Evolutionary conservation across 495 filamentous ascomycete genomes (phyloP), one percentile per base, ranked within the genome.

Genomic region (Ramalina intermedia): DNA sequence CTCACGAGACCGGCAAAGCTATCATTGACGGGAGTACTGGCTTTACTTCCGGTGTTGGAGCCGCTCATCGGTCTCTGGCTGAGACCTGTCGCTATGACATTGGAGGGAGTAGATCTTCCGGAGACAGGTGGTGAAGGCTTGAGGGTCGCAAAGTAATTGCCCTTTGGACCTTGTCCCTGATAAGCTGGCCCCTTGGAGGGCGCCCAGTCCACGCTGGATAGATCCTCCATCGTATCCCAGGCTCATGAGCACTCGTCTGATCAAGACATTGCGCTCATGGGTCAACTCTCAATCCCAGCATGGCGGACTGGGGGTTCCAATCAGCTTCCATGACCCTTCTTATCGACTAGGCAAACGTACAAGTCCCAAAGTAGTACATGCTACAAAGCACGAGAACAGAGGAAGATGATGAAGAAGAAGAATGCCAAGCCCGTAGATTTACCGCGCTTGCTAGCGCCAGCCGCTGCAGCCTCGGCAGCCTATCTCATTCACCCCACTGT

Each of bases 1-100:
- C 78, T 82, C 18, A 96, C 81, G 17, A 98, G 70, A 58, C 83
- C 87, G 53, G 89, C 83, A 61, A 98, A 98, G 69, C 84, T 93
- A 61, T 96, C 90, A 46, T 74, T 74, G 5, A 74, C 70, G 2
- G 82, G 75, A 35, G 82, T 82, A 6, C 77, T 59, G 4, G 75
- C 57, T 55, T 80, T 77, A 1, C 78, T 70, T 29, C 51, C 35
- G 35, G 49, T 17, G 23, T 43, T 18, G n/a, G 12, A 41, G 23
- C 42, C 46, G 17, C 12, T 13, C 17, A 70, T 69, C 24, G 62
- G 64, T 55, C 61, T 61, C 55, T 66, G 66, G 7, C 12, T 70
- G 66, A 47, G 74, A 71, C 20, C 71, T 70, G 51, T 77, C 70
- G 17, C 40, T 47, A 41, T 59, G 57, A 8, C 71, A 26, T 79